Conservation (phyloP, 345 rosid genomes). For the Euphorbia tirucalli region DNA sequence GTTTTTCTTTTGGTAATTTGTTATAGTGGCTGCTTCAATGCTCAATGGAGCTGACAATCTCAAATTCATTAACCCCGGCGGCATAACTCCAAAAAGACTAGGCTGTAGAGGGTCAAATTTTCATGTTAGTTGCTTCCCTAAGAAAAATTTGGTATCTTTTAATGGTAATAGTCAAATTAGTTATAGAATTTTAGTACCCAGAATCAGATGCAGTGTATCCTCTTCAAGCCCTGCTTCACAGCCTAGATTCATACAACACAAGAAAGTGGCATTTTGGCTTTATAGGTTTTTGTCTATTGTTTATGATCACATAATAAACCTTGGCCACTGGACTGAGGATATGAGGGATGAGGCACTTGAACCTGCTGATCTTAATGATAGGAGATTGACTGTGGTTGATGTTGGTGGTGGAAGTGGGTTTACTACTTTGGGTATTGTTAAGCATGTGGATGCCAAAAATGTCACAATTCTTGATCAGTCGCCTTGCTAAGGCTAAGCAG, state of each 20-base stretch:
- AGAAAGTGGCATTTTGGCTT: conserved; percentile 43
- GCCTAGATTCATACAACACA: conserved; percentile 41
- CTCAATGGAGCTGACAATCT: conserved; percentile 32
- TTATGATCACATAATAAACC: conserved; percentile 39
- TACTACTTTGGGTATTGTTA: conserved; percentile 43
- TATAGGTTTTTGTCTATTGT: conserved; percentile 38
- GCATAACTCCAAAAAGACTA: conserved; percentile 15
- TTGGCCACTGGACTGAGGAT: conserved; percentile 41
- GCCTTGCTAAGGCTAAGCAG: conserved; percentile 41
- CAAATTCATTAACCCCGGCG: conserved; percentile 4
- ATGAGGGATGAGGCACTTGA: conserved; percentile 41
- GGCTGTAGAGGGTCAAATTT: conserved; percentile 19
- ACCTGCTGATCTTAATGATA: conserved; percentile 33
- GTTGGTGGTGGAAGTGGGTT: conserved; percentile 49
- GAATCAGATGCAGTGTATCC: conserved; percentile 20
- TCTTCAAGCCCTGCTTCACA: conserved; percentile 39
- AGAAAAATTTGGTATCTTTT: no score
- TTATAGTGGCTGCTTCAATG: conserved; percentile 26
- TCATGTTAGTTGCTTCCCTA: no score
- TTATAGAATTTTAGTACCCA: conserved; percentile 16
- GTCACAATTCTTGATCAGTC: conserved; percentile 42
- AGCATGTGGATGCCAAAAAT: conserved; percentile 44
- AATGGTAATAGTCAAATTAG: background rate
- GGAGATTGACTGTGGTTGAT: conserved; percentile 35
- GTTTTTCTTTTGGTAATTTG: background rate